Percentiles rank a stretch among this genome's conserved stretches.
These are phyloP conservation scores for Hysterangium stoloniferum DNA, from an alignment of 768 basidiomycete species.

Conservation along the genomic window DNA sequence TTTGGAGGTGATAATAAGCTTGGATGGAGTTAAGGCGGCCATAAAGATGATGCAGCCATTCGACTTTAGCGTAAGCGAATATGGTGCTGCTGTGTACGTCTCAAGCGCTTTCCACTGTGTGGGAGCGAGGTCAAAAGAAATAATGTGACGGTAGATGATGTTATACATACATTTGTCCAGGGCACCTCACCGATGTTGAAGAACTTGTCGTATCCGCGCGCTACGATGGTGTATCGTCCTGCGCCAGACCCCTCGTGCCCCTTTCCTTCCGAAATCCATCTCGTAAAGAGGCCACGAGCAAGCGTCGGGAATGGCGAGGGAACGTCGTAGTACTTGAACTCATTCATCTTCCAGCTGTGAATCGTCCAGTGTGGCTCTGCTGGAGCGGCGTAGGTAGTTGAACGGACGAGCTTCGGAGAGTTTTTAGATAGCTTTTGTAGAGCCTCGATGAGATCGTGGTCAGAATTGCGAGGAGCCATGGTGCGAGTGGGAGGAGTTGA, in stretches of 20 bases:
- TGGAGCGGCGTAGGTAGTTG: slow-evolving; percentile 47
- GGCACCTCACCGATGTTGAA: slow-evolving; percentile 96
- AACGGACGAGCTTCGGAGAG: slow-evolving; percentile 58
- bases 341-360: slow-evolving; percentile 96
- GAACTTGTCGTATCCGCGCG: slow-evolving; percentile 96
- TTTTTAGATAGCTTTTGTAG: slow-evolving; percentile 46
- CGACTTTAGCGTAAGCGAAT: slow-evolving; percentile 84
- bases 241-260: slow-evolving; percentile 23
- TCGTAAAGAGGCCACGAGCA: slow-evolving; percentile 85
- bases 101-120: slow-evolving; percentile 72
- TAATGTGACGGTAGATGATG: not conserved
- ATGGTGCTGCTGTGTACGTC: slow-evolving; percentile 63
- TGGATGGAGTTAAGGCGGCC: slow-evolving; percentile 65
- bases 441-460: slow-evolving; percentile 53
- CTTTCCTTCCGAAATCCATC: slow-evolving; percentile 22
- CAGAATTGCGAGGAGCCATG: slow-evolving; percentile 16
- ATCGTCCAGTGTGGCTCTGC: slow-evolving; percentile 48
- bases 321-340: slow-evolving; percentile 86
- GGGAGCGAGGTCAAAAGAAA: not conserved
- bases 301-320: slow-evolving; percentile 92
- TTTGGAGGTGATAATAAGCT: slow-evolving; percentile 85
- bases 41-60: slow-evolving; percentile 98
- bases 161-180: slow-evolving; percentile 74
- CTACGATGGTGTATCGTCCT: slow-evolving; percentile 53
- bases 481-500: too few species aligned